A percentile compares a stretch with the other conserved stretches of the same genome.
Evolutionary conservation across 83 land plant genomes (phyloP).

Genomic region (Picea abies): DNA sequence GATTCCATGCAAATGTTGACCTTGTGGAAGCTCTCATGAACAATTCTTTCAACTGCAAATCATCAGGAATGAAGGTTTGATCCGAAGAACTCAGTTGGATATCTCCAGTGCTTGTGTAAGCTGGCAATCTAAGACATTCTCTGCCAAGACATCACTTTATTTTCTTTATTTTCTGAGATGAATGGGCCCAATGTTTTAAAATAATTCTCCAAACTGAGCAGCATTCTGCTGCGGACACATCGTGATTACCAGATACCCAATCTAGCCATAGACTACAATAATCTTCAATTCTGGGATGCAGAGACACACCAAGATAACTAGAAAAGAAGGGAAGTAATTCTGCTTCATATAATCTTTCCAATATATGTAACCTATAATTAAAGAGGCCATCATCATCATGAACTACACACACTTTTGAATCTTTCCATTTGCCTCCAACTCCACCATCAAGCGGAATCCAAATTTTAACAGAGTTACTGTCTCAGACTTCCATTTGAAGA

Average conservation of each 20-base stretch:
- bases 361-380: slow-evolving; percentile 15
- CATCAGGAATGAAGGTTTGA: slow-evolving; percentile 53
- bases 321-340: slow-evolving; percentile 30
- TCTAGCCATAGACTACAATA: slow-evolving; percentile 39
- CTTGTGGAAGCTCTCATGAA: slow-evolving; percentile 13
- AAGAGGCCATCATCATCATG: slow-evolving; percentile 40
- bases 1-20: slow-evolving; percentile 49
- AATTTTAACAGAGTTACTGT: not conserved
- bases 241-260: slow-evolving; percentile 17
- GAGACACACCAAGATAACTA: slow-evolving; percentile 23
- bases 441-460: not conserved
- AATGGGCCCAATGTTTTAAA: slow-evolving; percentile 18
- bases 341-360: slow-evolving; percentile 38
- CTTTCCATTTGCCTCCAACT: slow-evolving; percentile 44
- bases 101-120: slow-evolving; percentile 10
- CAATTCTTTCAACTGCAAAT: slow-evolving; percentile 39
- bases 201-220: slow-evolving; percentile 36
- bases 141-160: not conserved
- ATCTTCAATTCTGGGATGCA: slow-evolving; percentile 27
- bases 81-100: slow-evolving; percentile 20
- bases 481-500: slow-evolving; percentile 5
- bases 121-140: slow-evolving; percentile 22
- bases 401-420: slow-evolving; percentile 27
- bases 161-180: not conserved
- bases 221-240: slow-evolving; percentile 28